Evolutionary conservation across 1,139 yeast species (phyloP).

Genomic region (Diutina mesorugosa): DNA sequence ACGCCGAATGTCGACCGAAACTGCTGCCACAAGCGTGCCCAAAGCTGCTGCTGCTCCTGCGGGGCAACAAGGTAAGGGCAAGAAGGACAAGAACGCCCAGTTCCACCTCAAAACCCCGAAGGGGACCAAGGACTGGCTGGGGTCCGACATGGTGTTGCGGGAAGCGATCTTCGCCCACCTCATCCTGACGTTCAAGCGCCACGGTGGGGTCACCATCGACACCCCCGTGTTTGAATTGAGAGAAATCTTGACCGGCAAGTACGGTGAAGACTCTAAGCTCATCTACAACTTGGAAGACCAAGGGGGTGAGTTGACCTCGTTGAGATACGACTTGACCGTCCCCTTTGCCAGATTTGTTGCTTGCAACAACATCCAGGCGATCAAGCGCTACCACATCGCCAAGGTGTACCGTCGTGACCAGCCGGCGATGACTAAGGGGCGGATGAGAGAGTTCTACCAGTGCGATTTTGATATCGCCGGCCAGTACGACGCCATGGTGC

Average conservation of each 20-base stretch:
- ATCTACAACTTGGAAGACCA: constrained; percentile 94
- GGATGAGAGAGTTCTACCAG: constrained; percentile 98
- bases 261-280: constrained; percentile 94
- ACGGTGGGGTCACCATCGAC: constrained; percentile 96
- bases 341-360: constrained; percentile 97
- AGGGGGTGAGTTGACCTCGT: constrained; percentile 93
- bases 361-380: constrained; percentile 77
- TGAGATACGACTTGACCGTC: constrained; percentile 91
- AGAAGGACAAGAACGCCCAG: constrained; percentile 20
- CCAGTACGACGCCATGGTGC: constrained; percentile 81
- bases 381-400: constrained; percentile 93
- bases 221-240: constrained; percentile 95
- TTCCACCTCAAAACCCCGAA: constrained; percentile 87
- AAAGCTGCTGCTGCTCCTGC: constrained; percentile 6
- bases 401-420: constrained; percentile 97
- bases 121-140: constrained; percentile 98
- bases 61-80: constrained; percentile 8
- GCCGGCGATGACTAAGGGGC: constrained; percentile 98
- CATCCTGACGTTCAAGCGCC: constrained; percentile 71
- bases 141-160: constrained; percentile 90
- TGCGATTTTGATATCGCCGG: constrained; percentile 98
- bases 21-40: constrained; percentile 2
- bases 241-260: constrained; percentile 91
- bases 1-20: constrained; percentile 17
- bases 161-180: constrained; percentile 71